phyloP scores from a whole-genome alignment of 306 rosid species.

The Fragaria iinumae region DNA sequence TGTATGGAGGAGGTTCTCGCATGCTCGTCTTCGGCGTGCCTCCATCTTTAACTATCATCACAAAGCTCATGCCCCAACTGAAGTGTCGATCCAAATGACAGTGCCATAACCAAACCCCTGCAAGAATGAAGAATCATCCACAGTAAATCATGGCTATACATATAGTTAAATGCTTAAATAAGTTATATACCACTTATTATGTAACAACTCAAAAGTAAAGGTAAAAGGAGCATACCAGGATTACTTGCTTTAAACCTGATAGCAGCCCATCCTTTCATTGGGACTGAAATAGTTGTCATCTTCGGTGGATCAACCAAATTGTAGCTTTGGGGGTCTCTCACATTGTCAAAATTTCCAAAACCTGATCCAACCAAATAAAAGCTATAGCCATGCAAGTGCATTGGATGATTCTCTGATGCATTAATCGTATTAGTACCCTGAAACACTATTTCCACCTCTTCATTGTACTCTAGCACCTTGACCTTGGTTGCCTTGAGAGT shows the following conservation, averaged over 20 bases:
- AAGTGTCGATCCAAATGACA: slow-evolving; percentile 4
- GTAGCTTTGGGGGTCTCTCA: background rate
- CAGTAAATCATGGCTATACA: background rate
- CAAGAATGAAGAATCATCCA: background rate
- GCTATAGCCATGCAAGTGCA: slow-evolving; percentile 22
- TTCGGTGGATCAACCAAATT: slow-evolving; percentile 31
- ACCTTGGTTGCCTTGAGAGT: slow-evolving; percentile 36
- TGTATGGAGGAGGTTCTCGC: background rate
- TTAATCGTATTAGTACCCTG: slow-evolving; percentile 39
- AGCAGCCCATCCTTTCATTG: slow-evolving; percentile 15
- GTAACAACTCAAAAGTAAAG: background rate
- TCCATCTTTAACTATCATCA: background rate
- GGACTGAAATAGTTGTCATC: slow-evolving; percentile 6
- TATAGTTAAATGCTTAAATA: no score
- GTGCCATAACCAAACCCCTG: slow-evolving; percentile 9
- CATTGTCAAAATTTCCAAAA: slow-evolving; percentile 12
- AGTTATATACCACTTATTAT: no score
- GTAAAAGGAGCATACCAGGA: background rate
- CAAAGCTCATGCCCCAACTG: background rate
- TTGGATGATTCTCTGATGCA: slow-evolving; percentile 27
- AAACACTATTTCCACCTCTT: slow-evolving; percentile 38
- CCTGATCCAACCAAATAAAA: slow-evolving; percentile 34
- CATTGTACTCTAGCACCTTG: slow-evolving; percentile 33
- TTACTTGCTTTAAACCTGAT: slow-evolving; percentile 24
- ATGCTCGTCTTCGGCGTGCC: background rate